A percentile compares a stretch with the other conserved stretches of the same genome.
These are phyloP conservation scores for Pugionium cornutum DNA, from an alignment of 345 rosid species.

Conservation along the genomic window DNA sequence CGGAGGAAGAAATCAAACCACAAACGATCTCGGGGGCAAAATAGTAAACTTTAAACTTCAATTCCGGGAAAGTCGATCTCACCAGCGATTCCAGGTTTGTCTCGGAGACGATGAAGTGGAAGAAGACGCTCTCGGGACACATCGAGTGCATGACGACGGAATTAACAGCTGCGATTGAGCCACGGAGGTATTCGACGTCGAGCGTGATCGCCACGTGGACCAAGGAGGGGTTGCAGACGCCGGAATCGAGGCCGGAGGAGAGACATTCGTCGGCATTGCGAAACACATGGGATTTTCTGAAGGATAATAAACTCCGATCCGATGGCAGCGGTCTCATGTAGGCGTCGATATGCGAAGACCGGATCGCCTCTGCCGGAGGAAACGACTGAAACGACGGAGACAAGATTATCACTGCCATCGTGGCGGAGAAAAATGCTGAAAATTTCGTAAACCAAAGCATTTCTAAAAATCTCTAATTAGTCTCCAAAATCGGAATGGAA, in stretches of 20 bases:
- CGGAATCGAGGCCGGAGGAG: conserved; percentile 31
- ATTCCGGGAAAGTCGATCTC: conserved; percentile 56
- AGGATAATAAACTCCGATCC: conserved; percentile 38
- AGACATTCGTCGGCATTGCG: conserved; percentile 64
- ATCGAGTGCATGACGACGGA: conserved; percentile 60
- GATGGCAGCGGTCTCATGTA: conserved; percentile 14
- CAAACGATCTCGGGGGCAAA: conserved; percentile 66
- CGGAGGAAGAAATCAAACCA: conserved; percentile 64
- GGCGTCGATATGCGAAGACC: conserved; percentile 43
- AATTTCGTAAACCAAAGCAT: conserved; percentile 66
- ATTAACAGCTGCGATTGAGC: conserved; percentile 75
- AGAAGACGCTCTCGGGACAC: conserved; percentile 71
- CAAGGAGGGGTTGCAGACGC: conserved; percentile 60
- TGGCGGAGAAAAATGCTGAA: conserved; percentile 62
- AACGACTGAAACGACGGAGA: conserved; percentile 58
- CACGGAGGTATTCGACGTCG: conserved; percentile 67
- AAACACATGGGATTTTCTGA: conserved; percentile 49
- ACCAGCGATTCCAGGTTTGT: conserved; percentile 57
- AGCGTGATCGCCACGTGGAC: conserved; percentile 79
- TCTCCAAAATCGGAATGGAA: conserved; percentile 23
- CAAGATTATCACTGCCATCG: conserved; percentile 47
- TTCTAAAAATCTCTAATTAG: conserved; percentile 21
- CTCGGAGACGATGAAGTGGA: conserved; percentile 63
- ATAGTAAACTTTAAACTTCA: conserved; percentile 60
- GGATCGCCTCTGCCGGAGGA: conserved; percentile 62